Percentiles rank a stretch among this genome's conserved stretches.
Conservation (phyloP, 805 yeast genomes). For the Lipomyces spencermartinsiae region DNA sequence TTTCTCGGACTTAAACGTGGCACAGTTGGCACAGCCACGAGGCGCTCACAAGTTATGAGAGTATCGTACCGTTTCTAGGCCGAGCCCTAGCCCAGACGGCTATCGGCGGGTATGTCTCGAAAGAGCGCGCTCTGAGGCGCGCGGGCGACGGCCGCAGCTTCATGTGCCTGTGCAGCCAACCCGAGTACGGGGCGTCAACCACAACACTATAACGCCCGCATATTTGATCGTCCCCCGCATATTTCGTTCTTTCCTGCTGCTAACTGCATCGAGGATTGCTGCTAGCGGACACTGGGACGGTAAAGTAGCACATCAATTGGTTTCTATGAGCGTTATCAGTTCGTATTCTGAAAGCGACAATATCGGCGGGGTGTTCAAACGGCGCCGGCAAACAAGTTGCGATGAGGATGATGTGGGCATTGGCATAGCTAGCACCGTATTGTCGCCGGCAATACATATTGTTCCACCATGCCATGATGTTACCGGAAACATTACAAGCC, state of each 20-base stretch:
- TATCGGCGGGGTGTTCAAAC: not conserved
- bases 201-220: not conserved
- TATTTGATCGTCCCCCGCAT: not conserved
- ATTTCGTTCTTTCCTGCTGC: too few relatives aligned
- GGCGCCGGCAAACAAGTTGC: not conserved
- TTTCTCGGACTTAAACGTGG: not conserved
- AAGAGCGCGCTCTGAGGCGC: not conserved
- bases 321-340: not conserved
- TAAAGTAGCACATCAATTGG: not conserved
- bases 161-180: not conserved
- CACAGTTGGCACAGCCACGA: too few relatives aligned
- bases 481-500: slow-evolving; percentile 1
- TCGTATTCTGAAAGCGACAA: not conserved
- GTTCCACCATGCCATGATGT: slow-evolving; percentile 14
- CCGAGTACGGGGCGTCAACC: not conserved
- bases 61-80: not conserved
- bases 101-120: not conserved
- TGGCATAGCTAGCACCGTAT: slow-evolving; percentile 4
- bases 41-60: not conserved
- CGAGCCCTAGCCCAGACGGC: not conserved
- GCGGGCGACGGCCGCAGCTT: not conserved
- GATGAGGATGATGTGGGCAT: not conserved
- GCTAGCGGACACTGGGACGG: not conserved
- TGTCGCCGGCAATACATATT: slow-evolving; percentile 21
- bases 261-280: not conserved